phyloP scores from a whole-genome alignment of 352 stramenopile species.

The Thraustochytrium sp. region DNA sequence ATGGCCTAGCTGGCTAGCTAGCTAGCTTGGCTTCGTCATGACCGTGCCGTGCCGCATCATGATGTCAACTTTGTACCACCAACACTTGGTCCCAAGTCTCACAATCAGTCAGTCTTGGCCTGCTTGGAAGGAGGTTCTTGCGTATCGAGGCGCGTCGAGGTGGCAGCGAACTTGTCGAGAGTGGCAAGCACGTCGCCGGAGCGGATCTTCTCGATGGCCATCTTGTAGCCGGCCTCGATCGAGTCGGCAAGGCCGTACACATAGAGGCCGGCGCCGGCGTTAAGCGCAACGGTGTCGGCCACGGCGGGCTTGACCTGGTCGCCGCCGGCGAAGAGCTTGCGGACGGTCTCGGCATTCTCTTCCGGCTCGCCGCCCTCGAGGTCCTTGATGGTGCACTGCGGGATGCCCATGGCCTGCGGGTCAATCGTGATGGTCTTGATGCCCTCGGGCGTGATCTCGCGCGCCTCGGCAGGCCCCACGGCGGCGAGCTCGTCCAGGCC shows the following conservation, averaged over 20 bases:
- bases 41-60: too few species aligned
- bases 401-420: constrained; percentile 76
- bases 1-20: too few species aligned
- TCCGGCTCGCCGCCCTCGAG: constrained; percentile 87
- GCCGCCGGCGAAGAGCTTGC: constrained; percentile 80
- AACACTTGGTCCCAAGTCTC: too few species aligned
- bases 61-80: not conserved
- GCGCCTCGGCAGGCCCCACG: constrained; percentile 60
- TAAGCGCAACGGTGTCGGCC: constrained; percentile 94
- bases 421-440: constrained; percentile 54
- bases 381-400: constrained; percentile 81
- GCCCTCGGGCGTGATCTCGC: constrained; percentile 30
- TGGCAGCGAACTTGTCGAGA: constrained; percentile 22
- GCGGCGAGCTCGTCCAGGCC: constrained; percentile 98
- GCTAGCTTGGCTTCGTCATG: too few species aligned
- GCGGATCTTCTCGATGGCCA: constrained; percentile 65
- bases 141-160: not conserved
- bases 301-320: constrained; percentile 81
- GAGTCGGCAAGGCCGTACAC: constrained; percentile 86
- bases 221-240: constrained; percentile 74
- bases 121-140: not conserved
- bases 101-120: not conserved
- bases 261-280: constrained; percentile 92
- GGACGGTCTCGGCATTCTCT: constrained; percentile 81
- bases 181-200: constrained; percentile 57